These are phyloP conservation scores for Delonix regia DNA, from an alignment of 306 rosid genomes.

Conservation along the genomic window DNA sequence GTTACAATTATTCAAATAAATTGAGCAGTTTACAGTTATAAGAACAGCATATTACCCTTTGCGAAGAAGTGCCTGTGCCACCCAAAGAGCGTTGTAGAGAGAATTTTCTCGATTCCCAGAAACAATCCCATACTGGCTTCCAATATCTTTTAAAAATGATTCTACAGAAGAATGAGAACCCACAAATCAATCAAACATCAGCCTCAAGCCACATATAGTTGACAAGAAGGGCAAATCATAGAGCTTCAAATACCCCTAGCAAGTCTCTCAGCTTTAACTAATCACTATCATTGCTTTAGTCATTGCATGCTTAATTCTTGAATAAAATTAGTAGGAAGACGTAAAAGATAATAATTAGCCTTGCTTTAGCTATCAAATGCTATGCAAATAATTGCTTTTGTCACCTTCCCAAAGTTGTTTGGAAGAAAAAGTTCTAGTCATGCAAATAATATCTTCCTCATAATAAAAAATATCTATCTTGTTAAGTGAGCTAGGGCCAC, in stretches of 20 bases:
- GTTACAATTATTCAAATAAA: not conserved
- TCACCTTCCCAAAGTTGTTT: not conserved
- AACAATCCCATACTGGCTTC: constrained; percentile 76
- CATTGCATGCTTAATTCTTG: not conserved
- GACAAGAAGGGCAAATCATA: not conserved
- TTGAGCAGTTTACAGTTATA: not conserved
- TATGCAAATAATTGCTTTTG: not conserved
- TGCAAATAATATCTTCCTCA: not conserved
- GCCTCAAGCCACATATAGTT: not conserved
- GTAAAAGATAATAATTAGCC: not conserved
- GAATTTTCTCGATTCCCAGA: constrained; percentile 83
- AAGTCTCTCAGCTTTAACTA: not conserved
- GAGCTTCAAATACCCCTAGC: not conserved
- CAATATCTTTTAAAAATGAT: constrained; percentile 68
- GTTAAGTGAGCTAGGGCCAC: not conserved
- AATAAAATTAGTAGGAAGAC: not conserved
- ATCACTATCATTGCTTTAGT: not conserved
- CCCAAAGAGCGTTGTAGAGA: constrained; percentile 93
- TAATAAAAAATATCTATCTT: not conserved
- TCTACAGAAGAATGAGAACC: constrained; percentile 51
- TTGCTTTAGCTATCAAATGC: not conserved
- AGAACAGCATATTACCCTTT: constrained; percentile 63
- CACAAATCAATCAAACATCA: constrained; percentile 11
- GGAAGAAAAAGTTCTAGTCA: not conserved
- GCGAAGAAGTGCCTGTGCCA: constrained; percentile 87